Base-by-base conservation (phyloP, 192 early-diverging fungal species). In the Coemansia pectinata region DNA sequence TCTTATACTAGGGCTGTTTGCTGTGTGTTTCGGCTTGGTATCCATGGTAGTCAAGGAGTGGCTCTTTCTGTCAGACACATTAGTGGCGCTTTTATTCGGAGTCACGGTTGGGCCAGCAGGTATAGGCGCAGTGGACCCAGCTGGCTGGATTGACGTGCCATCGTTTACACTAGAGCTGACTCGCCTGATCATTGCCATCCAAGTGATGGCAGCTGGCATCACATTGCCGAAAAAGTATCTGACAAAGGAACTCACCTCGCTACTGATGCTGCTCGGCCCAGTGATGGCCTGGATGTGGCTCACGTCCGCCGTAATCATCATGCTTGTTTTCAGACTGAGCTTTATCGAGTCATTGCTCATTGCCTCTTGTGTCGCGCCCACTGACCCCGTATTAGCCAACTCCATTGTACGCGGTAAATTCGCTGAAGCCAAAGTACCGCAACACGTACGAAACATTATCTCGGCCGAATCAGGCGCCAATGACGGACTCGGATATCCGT, bases 321-420 rank as follows among this genome's bases (percentile, higher is more conserved):
- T 85, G 82, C 76, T 76, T 27, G 29, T 91, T 14, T 80, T 80
- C 23, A 65, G 65, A 14, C 53, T 80, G 10, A 45, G 63, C 29
- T 77, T 92, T 90, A 29, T 90, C n/a, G 87, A 92, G 62, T 72
- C 90, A 0, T 74, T 96, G 70, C 78, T 90, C 55, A 88, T 96
- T 33, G 88, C 91, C 7, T 87, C 94, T 4, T 94, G 92, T 72
- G 75, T 91, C 44, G 90, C 93, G 23, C 94, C 95, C 9, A 97
- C 95, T 1, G 95, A 97, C 77, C 95, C 95, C 1, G 93, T 96
- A 63, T 83, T 97, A 53, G 91, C 93, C 55, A 96, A 94, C 85
- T 92, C 93, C 11, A 93, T 97, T 15, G 90, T 97, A 45, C 91
- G 91, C 70, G 95, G 95, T 27, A 83, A 88, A 9, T 97, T 95